Conservation (phyloP, 192 early-diverging fungal genomes). For the Chytriomyces hyalinus region DNA sequence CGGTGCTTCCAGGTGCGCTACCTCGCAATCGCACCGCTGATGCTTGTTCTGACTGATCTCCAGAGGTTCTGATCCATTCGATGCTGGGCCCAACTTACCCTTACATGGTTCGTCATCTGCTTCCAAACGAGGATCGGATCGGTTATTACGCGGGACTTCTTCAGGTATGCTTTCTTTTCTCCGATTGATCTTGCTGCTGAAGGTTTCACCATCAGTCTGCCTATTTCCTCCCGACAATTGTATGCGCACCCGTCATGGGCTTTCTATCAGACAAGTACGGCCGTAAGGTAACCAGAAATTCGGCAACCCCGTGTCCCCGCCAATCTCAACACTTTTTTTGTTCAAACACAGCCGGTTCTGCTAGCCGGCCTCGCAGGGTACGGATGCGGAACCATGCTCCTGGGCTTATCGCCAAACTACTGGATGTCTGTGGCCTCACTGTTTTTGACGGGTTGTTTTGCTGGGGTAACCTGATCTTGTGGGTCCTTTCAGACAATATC, state of each 20-base stretch:
- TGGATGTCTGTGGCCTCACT: constrained; percentile 28
- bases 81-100: constrained; percentile 51
- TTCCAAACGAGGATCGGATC: constrained; percentile 30
- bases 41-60: constrained; percentile 9
- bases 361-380: constrained; percentile 44
- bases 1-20: background rate
- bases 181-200: background rate
- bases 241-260: constrained; percentile 50
- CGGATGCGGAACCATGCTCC: constrained; percentile 39
- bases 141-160: constrained; percentile 50
- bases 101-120: constrained; percentile 45
- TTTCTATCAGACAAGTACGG: constrained; percentile 43
- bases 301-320: too few relatives aligned
- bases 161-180: constrained; percentile 16
- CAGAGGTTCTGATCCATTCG: constrained; percentile 45
- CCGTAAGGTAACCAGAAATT: constrained; percentile 16
- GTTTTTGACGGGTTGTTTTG: constrained; percentile 46
- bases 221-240: constrained; percentile 48
- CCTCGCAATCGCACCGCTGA: background rate
- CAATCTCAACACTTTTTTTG: background rate
- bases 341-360: constrained; percentile 34
- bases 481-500: background rate
- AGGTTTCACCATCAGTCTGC: constrained; percentile 23
- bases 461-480: constrained; percentile 32
- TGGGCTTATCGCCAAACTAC: constrained; percentile 47